Evolutionary conservation across 257 asterid genomes (phyloP).

Genomic region (Nicotiana undulata): DNA sequence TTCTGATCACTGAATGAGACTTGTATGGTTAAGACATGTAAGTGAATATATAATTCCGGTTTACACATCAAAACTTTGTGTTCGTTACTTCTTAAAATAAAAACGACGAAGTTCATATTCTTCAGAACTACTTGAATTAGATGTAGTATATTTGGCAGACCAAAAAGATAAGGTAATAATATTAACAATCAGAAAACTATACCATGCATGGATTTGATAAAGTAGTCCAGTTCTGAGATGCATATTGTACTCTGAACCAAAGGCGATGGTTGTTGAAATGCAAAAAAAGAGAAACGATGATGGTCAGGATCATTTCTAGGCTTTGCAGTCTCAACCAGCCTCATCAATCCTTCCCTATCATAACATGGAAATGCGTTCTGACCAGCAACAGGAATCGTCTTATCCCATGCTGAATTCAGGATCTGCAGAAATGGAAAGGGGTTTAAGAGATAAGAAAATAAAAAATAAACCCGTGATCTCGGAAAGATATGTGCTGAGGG

Average conservation of each 20-base stretch:
- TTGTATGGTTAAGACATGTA: neutral
- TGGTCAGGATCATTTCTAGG: conserved; percentile 66
- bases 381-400: conserved; percentile 50
- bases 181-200: conserved; percentile 11
- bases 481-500: neutral
- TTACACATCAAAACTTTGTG: neutral
- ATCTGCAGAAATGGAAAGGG: conserved; percentile 27
- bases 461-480: no score
- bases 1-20: neutral
- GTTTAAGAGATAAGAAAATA: neutral
- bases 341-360: conserved; percentile 44
- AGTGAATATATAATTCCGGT: neutral
- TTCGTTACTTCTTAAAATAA: neutral
- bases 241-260: conserved; percentile 34
- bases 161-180: neutral
- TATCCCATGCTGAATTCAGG: conserved; percentile 58
- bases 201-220: conserved; percentile 65
- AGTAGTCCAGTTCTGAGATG: conserved; percentile 50
- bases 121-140: neutral
- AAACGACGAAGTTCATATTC: neutral
- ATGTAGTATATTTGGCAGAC: neutral
- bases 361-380: conserved; percentile 44
- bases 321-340: conserved; percentile 46
- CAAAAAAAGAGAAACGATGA: conserved; percentile 41
- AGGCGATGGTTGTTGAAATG: conserved; percentile 41